These are phyloP conservation scores for Chytriomyces sp. DNA, from an alignment of 192 early-diverging fungal genomes.

Conservation along the genomic window DNA sequence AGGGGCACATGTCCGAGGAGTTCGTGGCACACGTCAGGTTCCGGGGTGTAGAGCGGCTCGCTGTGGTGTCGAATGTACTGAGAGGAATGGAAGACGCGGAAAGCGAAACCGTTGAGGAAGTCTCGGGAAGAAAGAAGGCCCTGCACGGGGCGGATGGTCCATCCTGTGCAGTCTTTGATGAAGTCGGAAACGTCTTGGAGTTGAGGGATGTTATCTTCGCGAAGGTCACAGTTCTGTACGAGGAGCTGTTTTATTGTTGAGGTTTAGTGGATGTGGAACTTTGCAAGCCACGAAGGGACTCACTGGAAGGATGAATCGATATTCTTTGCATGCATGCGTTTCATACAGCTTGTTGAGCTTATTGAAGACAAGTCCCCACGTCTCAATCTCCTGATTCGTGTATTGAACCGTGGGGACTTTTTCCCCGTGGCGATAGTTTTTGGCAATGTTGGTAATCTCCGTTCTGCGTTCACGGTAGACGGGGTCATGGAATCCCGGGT, in stretches of 20 bases:
- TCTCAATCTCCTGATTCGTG: conserved; percentile 73
- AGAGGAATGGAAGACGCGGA: conserved; percentile 95
- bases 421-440: conserved; percentile 75
- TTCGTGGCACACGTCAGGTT: conserved; percentile 94
- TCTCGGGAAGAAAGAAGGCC: conserved; percentile 90
- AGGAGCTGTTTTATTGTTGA: no score
- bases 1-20: conserved; percentile 87
- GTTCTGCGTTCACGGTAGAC: conserved; percentile 81
- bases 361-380: conserved; percentile 77
- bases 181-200: conserved; percentile 85
- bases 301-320: conserved; percentile 88
- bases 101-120: conserved; percentile 94
- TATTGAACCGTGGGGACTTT: conserved; percentile 82
- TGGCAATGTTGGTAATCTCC: conserved; percentile 84
- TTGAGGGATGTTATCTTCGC: conserved; percentile 85
- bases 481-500: conserved; percentile 89
- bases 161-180: conserved; percentile 92
- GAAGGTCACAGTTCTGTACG: conserved; percentile 88
- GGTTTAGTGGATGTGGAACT: no score
- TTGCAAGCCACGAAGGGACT: no score
- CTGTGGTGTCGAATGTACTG: conserved; percentile 97
- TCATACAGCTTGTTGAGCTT: conserved; percentile 76
- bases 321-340: conserved; percentile 90
- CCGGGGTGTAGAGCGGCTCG: conserved; percentile 89
- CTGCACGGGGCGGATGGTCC: conserved; percentile 92